These are phyloP conservation scores for Closterium sp. DNA, from an alignment of 139 green algal genomes.

Conservation along the genomic window DNA sequence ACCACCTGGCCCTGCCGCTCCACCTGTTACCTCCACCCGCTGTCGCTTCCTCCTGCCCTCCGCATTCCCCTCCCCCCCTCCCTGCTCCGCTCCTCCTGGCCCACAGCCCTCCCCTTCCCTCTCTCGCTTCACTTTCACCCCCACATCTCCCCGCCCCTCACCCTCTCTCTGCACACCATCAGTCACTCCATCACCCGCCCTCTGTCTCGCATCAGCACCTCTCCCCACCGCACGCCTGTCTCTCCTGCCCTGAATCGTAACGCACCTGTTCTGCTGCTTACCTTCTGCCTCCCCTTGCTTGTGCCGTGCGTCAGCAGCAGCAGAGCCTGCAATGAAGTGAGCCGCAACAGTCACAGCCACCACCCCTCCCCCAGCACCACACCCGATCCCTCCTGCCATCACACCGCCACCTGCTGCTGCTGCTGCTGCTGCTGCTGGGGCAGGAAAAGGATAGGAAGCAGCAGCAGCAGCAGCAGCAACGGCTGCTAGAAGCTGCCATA, in stretches of 20 bases:
- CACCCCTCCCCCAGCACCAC: not conserved
- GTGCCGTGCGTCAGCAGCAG: not conserved
- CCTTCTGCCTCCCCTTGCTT: not conserved
- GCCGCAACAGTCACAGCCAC: not conserved
- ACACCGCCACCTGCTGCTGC: not conserved
- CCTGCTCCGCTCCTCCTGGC: not conserved
- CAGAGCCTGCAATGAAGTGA: not conserved
- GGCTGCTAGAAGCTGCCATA: not conserved
- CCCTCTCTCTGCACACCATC: not conserved
- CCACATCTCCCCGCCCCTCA: not conserved
- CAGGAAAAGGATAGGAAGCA: not conserved
- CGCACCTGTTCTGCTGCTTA: not conserved
- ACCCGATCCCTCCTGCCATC: not conserved
- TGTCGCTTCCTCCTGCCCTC: not conserved
- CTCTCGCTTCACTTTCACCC: not conserved
- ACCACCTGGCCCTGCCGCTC: not conserved
- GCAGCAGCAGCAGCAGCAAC: not conserved
- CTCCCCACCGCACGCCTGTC: not conserved
- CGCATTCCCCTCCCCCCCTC: not conserved
- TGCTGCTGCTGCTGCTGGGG: not conserved
- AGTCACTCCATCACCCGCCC: not conserved
- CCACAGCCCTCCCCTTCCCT: not conserved
- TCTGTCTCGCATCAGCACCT: not conserved
- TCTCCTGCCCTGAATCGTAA: not conserved
- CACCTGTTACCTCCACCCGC: not conserved